phyloP scores from a whole-genome alignment of 2,329 filamentous ascomycete species.

The Sclerotinia borealis region DNA sequence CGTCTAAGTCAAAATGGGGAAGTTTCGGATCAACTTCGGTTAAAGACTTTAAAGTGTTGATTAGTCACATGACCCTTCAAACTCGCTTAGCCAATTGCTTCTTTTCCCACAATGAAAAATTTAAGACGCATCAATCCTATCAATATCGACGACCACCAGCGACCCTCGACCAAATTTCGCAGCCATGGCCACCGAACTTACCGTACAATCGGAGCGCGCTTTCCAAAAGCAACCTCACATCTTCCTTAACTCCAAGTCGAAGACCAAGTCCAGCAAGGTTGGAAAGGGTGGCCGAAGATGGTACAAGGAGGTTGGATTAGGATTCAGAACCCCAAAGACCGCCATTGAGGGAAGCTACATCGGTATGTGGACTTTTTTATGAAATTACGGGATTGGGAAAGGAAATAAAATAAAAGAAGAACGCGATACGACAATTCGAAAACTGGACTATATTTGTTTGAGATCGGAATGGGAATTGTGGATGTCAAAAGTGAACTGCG shows the following conservation, averaged over 20 bases:
- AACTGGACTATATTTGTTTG: not conserved
- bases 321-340: constrained; percentile 96
- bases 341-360: constrained; percentile 99
- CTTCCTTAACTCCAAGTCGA: constrained; percentile 96
- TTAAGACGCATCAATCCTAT: too few relatives aligned
- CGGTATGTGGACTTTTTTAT: constrained; percentile 59
- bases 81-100: constrained; percentile 17
- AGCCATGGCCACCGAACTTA: constrained; percentile 92
- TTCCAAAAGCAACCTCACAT: constrained; percentile 99
- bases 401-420: too few relatives aligned
- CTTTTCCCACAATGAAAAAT: too few relatives aligned
- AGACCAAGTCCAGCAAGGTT: constrained; percentile 75
- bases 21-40: constrained; percentile 1
- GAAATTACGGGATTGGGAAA: not conserved
- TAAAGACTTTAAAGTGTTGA: too few relatives aligned
- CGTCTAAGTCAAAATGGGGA: not conserved
- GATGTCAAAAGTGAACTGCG: not conserved
- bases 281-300: constrained; percentile 90
- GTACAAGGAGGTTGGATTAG: constrained; percentile 99
- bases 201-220: constrained; percentile 99
- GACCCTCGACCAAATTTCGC: constrained; percentile 30
- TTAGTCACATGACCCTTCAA: constrained; percentile 12
- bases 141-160: constrained; percentile 18
- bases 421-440: not conserved
- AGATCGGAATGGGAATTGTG: not conserved